Percentiles rank a stretch among this genome's conserved stretches.
Evolutionary conservation across 1,284 basidiomycete genomes (phyloP).

Genomic region (Ustilago xerochloae): DNA sequence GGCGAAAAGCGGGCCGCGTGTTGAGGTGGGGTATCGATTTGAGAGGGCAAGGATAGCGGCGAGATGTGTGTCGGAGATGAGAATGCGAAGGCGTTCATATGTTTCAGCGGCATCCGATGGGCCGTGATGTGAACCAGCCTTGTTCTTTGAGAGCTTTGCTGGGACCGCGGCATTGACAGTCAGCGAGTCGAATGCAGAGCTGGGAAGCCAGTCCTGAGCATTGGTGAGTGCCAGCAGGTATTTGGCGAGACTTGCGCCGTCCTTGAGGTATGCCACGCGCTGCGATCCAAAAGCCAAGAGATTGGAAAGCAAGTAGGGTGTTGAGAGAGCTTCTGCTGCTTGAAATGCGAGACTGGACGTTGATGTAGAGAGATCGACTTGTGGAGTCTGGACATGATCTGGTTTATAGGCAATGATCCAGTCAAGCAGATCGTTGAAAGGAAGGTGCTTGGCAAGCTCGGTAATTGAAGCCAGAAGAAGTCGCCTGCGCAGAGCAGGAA

Average conservation of each 20-base stretch:
- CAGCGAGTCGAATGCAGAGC: slow-evolving; percentile 18
- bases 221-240: slow-evolving; percentile 58
- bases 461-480: slow-evolving; percentile 49
- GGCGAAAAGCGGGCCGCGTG: slow-evolving; percentile 54
- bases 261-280: slow-evolving; percentile 51
- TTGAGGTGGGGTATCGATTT: slow-evolving; percentile 50
- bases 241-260: slow-evolving; percentile 22
- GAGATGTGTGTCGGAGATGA: slow-evolving; percentile 56
- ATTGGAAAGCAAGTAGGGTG: slow-evolving; percentile 55
- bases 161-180: background rate
- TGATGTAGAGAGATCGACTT: background rate
- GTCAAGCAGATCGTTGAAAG: slow-evolving; percentile 45
- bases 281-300: slow-evolving; percentile 50
- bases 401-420: slow-evolving; percentile 28
- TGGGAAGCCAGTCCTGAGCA: slow-evolving; percentile 54
- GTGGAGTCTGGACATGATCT: background rate
- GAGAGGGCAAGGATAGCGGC: slow-evolving; percentile 51
- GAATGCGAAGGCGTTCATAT: slow-evolving; percentile 41
- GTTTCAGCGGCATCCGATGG: slow-evolving; percentile 38
- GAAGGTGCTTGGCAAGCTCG: slow-evolving; percentile 51
- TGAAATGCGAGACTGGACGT: slow-evolving; percentile 9
- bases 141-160: background rate
- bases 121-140: too few relatives aligned
- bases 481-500: slow-evolving; percentile 46
- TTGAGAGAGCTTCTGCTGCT: slow-evolving; percentile 17